Conservation (phyloP, 2,329 filamentous ascomycete species). For the Pseudogymnoascus sp. region DNA sequence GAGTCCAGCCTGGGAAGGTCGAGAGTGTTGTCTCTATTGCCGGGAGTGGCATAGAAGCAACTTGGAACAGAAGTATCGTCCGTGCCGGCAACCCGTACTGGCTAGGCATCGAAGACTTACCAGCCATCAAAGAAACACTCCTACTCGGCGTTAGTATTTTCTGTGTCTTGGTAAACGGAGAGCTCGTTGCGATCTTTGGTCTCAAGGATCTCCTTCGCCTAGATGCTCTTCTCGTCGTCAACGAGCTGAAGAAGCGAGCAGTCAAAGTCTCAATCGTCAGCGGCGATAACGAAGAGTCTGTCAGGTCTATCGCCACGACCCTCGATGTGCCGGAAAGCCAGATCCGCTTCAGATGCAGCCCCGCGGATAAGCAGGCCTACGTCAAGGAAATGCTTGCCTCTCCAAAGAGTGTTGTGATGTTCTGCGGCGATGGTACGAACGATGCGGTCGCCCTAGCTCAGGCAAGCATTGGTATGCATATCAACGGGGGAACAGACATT, state of each 20-base stretch:
- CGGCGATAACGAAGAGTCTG: conserved; percentile 42
- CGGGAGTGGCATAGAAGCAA: conserved; percentile 37
- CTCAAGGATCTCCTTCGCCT: conserved; percentile 36
- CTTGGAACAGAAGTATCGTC: conserved; percentile 22
- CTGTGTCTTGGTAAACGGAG: conserved; percentile 34
- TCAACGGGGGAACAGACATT: conserved; percentile 54
- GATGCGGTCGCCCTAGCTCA: conserved; percentile 65
- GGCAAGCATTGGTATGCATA: conserved; percentile 62
- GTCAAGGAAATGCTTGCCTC: conserved; percentile 12
- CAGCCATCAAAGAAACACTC: not conserved
- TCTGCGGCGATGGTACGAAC: conserved; percentile 72
- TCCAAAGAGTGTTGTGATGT: conserved; percentile 42
- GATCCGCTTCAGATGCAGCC: conserved; percentile 28
- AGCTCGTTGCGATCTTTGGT: conserved; percentile 33
- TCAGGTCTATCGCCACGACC: conserved; percentile 30
- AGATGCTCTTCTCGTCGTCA: conserved; percentile 32
- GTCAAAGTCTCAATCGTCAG: conserved; percentile 41
- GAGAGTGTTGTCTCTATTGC: conserved; percentile 22
- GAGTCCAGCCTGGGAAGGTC: not conserved
- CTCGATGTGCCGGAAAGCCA: conserved; percentile 32
- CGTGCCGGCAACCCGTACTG: conserved; percentile 42
- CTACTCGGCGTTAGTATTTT: conserved; percentile 34
- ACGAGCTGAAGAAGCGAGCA: conserved; percentile 28
- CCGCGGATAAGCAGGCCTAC: conserved; percentile 23
- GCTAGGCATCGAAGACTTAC: conserved; percentile 29